A percentile compares a stretch with the other conserved stretches of the same genome.
Conservation (phyloP, 805 yeast species). For the Lachancea lanzarotensis region DNA sequence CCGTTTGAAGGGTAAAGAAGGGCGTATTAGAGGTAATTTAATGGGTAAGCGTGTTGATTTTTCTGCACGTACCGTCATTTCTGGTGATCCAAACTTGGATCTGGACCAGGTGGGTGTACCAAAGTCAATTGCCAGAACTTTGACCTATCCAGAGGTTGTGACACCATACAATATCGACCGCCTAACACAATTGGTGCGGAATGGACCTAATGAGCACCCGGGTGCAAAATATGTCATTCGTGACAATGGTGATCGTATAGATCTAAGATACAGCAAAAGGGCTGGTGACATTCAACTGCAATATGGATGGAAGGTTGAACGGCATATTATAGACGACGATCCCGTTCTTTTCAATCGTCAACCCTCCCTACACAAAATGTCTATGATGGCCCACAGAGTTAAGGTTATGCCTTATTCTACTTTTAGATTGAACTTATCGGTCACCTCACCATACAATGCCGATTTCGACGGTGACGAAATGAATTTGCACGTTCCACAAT, state of each 20-base stretch:
- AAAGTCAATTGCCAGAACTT: conserved; percentile 87
- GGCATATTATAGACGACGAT: conserved; percentile 95
- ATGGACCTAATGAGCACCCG: conserved; percentile 99
- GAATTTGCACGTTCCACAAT: conserved; percentile 98
- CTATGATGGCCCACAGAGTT: conserved; percentile 99
- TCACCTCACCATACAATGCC: conserved; percentile 98
- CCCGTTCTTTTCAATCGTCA: conserved; percentile 98
- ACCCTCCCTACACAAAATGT: conserved; percentile 98
- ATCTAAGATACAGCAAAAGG: conserved; percentile 91
- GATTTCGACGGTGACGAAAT: conserved; percentile 99
- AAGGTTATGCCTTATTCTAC: conserved; percentile 99
- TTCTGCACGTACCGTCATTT: conserved; percentile 97
- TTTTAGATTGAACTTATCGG: conserved; percentile 91
- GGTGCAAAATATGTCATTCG: conserved; percentile 98
- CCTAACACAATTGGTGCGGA: conserved; percentile 86
- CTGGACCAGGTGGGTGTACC: conserved; percentile 99
- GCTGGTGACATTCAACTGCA: conserved; percentile 98
- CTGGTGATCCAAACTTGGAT: conserved; percentile 97
- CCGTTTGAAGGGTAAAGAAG: conserved; percentile 99
- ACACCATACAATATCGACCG: conserved; percentile 96
- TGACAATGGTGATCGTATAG: conserved; percentile 98
- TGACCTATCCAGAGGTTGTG: conserved; percentile 94
- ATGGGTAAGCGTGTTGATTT: conserved; percentile 99
- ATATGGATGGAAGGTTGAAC: conserved; percentile 98
- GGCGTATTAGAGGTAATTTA: conserved; percentile 94